A percentile compares a stretch with the other conserved stretches of the same genome.
Conservation (phyloP, 2,329 filamentous ascomycete genomes). For the Knufia petricola region DNA sequence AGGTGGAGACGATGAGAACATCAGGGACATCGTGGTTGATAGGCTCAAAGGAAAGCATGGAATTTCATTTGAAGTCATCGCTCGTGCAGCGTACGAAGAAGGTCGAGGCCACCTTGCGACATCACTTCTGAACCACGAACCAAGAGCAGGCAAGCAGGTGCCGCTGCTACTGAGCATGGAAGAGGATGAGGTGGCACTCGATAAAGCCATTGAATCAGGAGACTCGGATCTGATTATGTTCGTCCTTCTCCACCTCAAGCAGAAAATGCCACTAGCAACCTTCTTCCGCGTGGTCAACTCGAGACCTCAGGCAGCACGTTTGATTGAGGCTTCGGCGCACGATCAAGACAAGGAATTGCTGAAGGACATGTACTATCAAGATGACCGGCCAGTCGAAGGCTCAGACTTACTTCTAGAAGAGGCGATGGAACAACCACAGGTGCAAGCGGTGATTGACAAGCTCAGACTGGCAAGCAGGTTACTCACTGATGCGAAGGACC, state of each 20-base stretch:
- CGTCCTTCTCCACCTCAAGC: constrained; percentile 78
- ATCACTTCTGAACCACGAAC: constrained; percentile 83
- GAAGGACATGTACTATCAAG: constrained; percentile 96
- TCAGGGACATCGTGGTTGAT: constrained; percentile 77
- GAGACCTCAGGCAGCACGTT: constrained; percentile 72
- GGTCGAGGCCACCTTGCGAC: constrained; percentile 82
- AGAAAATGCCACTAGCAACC: constrained; percentile 76
- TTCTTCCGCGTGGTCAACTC: constrained; percentile 90
- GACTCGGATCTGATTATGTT: constrained; percentile 89
- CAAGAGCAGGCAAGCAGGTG: constrained; percentile 89
- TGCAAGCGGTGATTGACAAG: constrained; percentile 68
- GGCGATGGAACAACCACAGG: constrained; percentile 62
- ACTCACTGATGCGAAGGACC: constrained; percentile 73
- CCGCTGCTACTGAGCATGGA: constrained; percentile 89
- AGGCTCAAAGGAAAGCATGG: constrained; percentile 79
- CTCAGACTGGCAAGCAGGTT: constrained; percentile 76
- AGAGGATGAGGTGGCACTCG: constrained; percentile 85
- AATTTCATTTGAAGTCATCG: constrained; percentile 92
- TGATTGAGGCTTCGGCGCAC: constrained; percentile 75
- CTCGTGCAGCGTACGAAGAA: constrained; percentile 86
- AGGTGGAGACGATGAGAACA: constrained; percentile 74
- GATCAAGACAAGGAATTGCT: constrained; percentile 72
- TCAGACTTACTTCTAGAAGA: constrained; percentile 80
- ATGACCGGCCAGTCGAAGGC: constrained; percentile 80
- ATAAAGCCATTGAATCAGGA: constrained; percentile 92